Evolutionary conservation across 2,329 filamentous ascomycete species (phyloP), one percentile per base, ranked within the genome.

Genomic region (Hymenoscyphus occultus): DNA sequence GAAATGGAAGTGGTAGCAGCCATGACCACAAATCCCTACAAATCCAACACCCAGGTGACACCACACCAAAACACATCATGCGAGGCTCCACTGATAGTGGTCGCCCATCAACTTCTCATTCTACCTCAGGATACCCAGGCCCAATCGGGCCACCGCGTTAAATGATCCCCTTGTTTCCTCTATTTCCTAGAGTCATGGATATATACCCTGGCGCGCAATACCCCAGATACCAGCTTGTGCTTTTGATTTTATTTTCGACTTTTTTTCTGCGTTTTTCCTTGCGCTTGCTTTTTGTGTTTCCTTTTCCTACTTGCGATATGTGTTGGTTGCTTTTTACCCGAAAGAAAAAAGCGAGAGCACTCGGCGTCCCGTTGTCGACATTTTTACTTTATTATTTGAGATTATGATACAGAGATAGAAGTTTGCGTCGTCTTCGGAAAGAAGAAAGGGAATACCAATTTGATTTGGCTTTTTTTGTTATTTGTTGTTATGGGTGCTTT

Each of bases 41-140:
- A 69, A 83, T 89, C 68, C 82, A 90, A 77, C 83, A 91, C 75
- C 85, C 90, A 68, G 92, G 92, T 76, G 92, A 96, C 78, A 84
- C 87, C 72, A 96, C 92, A 51, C 91, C 92, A 70, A 90, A 91
- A 79, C 92, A 96, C 80, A 87, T 88, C 78, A 84, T 90, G 77
- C 90, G 92, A 78, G 89, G 89, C 77, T 96, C 92, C 77, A 92
- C 90, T 77, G 92, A 96, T 80, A 95, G 91, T 83, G 92, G 92
- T 78, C 91, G 92, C 77, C 92, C 92, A 78, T 94, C 91, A 76
- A 96, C 92, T 82, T 95, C 92, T 82, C 91, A 96, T 89, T 96
- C 92, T 85, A 91, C 90, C 90, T 94, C 92, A 87, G 92, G 92
- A 92, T 95, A 95, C 91, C 91, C 92, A 85, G 92, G 88, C 83